Percentiles rank a stretch among this genome's conserved stretches.
These are phyloP conservation scores for Candolleomyces aberdarensis DNA, from an alignment of 768 basidiomycete species.

Conservation along the genomic window DNA sequence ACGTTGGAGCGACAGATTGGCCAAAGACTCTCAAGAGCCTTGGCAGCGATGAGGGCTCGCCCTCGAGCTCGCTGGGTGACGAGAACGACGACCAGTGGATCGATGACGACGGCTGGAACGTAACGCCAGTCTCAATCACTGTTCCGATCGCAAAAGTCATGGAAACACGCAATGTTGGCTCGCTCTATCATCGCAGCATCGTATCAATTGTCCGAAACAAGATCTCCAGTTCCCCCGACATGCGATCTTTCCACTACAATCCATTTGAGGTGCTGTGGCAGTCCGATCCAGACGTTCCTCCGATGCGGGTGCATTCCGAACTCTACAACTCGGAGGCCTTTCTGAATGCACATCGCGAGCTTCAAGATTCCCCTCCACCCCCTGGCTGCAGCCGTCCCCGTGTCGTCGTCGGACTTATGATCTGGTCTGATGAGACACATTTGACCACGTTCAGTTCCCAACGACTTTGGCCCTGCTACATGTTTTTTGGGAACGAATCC, in stretches of 20 bases:
- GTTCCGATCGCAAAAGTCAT: neutral
- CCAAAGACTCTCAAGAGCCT: neutral
- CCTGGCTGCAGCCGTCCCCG: constrained; percentile 2
- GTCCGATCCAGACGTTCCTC: neutral
- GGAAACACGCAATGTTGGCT: neutral
- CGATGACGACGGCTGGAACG: constrained; percentile 2
- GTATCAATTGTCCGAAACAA: neutral
- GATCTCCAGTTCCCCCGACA: neutral
- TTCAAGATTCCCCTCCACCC: neutral
- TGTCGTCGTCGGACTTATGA: constrained; percentile 21
- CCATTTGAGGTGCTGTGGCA: constrained; percentile 6
- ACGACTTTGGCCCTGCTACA: constrained; percentile 31
- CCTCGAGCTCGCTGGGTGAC: neutral
- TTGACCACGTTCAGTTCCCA: constrained; percentile 22
- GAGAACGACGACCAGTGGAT: neutral
- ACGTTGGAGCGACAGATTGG: neutral
- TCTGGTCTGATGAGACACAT: constrained; percentile 26
- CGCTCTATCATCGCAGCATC: constrained; percentile 5
- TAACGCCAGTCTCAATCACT: neutral
- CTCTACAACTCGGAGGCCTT: constrained; percentile 7
- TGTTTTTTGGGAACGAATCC: constrained; percentile 29
- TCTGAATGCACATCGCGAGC: constrained; percentile 3
- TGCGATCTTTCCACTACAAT: neutral
- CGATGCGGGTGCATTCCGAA: constrained; percentile 1
- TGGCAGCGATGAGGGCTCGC: neutral